Base-by-base conservation (phyloP, 768 basidiomycete genomes). In the Collybiopsis luxurians region DNA sequence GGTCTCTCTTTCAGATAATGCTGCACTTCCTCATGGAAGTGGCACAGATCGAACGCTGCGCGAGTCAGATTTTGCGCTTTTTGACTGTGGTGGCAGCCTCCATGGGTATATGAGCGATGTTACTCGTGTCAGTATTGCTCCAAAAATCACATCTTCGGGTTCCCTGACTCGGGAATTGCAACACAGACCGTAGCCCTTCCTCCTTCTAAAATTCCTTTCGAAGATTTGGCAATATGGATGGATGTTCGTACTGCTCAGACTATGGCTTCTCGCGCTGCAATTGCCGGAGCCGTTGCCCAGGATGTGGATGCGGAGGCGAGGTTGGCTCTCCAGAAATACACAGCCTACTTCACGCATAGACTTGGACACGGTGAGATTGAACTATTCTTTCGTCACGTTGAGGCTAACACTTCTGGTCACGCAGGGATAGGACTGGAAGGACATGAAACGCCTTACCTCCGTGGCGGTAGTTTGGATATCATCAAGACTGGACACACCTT, bases 361-460 rank as follows among this genome's bases (percentile, higher is more conserved):
- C 74, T 94, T 2, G 91, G 90, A 10, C 89, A 92, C 61, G 90
- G 89, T 89, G 44, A 53, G 77, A 67, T 38, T 28, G 38, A 17
- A n/a, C 31, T 5, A 48, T n/a, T n/a, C n/a, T n/a, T n/a, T n/a
- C n/a, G n/a, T n/a, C n/a, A n/a, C n/a, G n/a, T n/a, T n/a, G n/a
- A n/a, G n/a, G n/a, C n/a, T n/a, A n/a, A n/a, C n/a, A 28, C 28
- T 51, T 17, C 26, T 34, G 40, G 44, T 36, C 15, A 24, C 24
- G 31, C 66, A 90, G 92, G 91, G 1, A 93, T 95, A 30, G 92
- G 92, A 2, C 71, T 95, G 3, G 90, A 94, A 69, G 86, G 79
- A 7, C 93, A 95, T 61, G 92, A 95, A 70, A 75, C 79, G 6
- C 92, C 92, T 0, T 93, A 92, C 68, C 75, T 95, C 19, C 81